Evolutionary conservation across 345 rosid genomes (phyloP).

Genomic region (Acer negundo): DNA sequence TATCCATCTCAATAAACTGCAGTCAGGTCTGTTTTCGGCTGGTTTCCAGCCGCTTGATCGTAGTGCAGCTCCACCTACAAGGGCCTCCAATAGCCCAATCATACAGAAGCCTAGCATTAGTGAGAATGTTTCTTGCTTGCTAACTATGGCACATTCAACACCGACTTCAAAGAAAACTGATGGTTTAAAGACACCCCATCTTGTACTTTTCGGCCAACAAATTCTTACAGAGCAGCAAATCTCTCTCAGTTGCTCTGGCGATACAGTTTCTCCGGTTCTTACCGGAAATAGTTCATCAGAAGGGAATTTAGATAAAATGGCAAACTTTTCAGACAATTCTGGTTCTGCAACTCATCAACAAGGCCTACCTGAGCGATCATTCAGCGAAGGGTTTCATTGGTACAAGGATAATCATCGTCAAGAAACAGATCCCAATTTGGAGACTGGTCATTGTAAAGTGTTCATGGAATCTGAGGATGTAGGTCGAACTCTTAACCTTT

Average conservation of each 20-base stretch:
- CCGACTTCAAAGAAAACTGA: slow-evolving; percentile 39
- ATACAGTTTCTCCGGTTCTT: slow-evolving; percentile 31
- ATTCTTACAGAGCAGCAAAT: slow-evolving; percentile 53
- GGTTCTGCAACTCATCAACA: slow-evolving; percentile 40
- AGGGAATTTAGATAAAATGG: slow-evolving; percentile 36
- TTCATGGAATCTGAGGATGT: slow-evolving; percentile 62
- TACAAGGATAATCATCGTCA: slow-evolving; percentile 31
- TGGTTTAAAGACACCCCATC: slow-evolving; percentile 38
- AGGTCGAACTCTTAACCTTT: slow-evolving; percentile 57
- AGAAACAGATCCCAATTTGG: slow-evolving; percentile 37
- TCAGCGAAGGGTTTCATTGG: slow-evolving; percentile 39
- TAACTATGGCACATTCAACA: slow-evolving; percentile 45
- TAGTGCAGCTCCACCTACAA: slow-evolving; percentile 33
- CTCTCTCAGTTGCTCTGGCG: slow-evolving; percentile 44
- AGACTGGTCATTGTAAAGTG: slow-evolving; percentile 55
- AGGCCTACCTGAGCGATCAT: slow-evolving; percentile 32
- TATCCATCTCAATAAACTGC: slow-evolving; percentile 58
- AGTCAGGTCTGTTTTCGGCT: slow-evolving; percentile 39
- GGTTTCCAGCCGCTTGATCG: slow-evolving; percentile 40
- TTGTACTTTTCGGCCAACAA: slow-evolving; percentile 64
- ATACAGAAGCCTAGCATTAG: slow-evolving; percentile 42
- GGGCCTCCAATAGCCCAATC: slow-evolving; percentile 31
- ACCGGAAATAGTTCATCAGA: slow-evolving; percentile 38
- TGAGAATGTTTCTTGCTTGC: slow-evolving; percentile 46
- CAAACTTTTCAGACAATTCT: slow-evolving; percentile 33